Evolutionary conservation across 2,329 filamentous ascomycete genomes (phyloP).

Genomic region (Cucurbitaria berberidis): DNA sequence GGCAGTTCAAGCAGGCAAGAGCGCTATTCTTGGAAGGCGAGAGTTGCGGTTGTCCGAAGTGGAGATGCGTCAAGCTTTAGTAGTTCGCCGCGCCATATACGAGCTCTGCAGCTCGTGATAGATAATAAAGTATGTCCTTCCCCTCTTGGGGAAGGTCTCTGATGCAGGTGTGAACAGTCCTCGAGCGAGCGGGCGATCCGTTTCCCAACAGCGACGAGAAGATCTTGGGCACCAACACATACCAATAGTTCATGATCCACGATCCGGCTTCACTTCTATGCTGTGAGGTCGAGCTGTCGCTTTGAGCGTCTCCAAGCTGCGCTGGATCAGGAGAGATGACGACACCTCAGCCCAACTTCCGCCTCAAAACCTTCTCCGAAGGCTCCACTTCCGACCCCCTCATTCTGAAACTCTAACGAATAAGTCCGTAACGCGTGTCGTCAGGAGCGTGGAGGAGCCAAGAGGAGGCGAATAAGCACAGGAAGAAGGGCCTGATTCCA

Average conservation of each 20-base stretch:
- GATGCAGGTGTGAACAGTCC: too few relatives aligned
- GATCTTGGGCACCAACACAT: not conserved
- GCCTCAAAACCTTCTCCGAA: not conserved
- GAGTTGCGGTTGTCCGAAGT: too few relatives aligned
- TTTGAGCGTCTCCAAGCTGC: not conserved
- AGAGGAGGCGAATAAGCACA: constrained; percentile 4
- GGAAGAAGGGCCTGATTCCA: not conserved
- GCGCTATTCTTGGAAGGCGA: too few relatives aligned
- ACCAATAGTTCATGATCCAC: not conserved
- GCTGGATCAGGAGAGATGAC: not conserved
- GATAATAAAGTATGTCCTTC: too few relatives aligned
- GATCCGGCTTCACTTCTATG: not conserved
- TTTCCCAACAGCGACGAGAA: too few relatives aligned
- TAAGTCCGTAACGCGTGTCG: constrained; percentile 14
- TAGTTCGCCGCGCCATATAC: not conserved
- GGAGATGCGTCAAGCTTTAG: not conserved
- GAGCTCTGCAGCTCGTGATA: not conserved
- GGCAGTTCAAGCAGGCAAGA: too few relatives aligned
- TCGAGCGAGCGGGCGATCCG: not conserved
- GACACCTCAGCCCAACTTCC: not conserved
- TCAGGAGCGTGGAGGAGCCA: constrained; percentile 9
- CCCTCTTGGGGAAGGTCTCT: too few relatives aligned
- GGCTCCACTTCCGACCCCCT: constrained; percentile 6
- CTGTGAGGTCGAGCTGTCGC: not conserved
- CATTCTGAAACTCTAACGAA: constrained; percentile 16